Evolutionary conservation across 2,329 filamentous ascomycete species (phyloP), one percentile per base, ranked within the genome.

Genomic region (Trichoderma sp.): DNA sequence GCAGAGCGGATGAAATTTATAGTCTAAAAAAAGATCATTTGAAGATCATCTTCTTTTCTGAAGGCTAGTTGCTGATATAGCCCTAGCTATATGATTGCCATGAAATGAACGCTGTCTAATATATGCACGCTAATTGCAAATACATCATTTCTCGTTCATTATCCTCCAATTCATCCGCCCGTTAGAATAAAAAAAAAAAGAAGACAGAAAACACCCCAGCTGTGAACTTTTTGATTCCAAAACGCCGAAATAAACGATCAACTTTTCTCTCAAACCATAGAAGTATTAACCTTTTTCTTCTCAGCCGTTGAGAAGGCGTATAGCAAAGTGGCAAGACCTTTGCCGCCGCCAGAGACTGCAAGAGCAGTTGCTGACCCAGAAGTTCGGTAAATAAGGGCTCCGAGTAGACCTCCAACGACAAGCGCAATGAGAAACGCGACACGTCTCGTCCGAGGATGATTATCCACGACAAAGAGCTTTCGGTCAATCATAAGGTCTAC

Each of bases 401-500:
- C 87, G 0, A 82, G 76, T 33, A 89, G 80, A 8, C 82, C 81
- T 0, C 87, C 87, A 1, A 80, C 75, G 4, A 84, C 76, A 37
- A 89, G 75, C 3, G 81, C 75, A 0, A 80, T 21, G 55, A 89
- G 76, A 71, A 89, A 89, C 47, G 81, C 76, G 4, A 83, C 75
- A 3, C 86, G 78, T 5, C 87, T 78, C 43, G 84, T 87, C 19
- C 87, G 77, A 2, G 83, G 79, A 19, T 84, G 78, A 73, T 89
- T 89, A 16, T 79, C 73, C 10, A 76, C 10, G 5, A 75, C 76
- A 21, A 87, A 81, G 60, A 89, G 77, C 6, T 79, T 79, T 35
- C 81, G 81, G 74, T 90, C 88, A 66, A 88, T 85, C 63, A 88
- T 76, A 67, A 89, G 74, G 73, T 90, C 87, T 1, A 90, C 80